Evolutionary conservation across 805 yeast species (phyloP).

Genomic region (Kodamaea nitidulidarum): DNA sequence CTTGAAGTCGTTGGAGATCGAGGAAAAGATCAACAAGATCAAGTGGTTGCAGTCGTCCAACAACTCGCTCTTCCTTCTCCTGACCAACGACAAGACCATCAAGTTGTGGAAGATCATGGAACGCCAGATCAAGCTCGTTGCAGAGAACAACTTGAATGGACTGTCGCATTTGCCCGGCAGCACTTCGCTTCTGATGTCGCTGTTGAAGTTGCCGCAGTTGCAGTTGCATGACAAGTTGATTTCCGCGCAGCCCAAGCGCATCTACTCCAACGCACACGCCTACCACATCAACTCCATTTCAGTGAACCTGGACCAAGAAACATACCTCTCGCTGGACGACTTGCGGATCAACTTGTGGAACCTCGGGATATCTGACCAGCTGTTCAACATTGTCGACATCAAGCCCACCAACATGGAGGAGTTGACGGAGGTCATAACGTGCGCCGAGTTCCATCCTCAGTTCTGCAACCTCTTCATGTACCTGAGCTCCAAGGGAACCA

Average conservation of each 20-base stretch:
- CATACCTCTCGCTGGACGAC: constrained; percentile 90
- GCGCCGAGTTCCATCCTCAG: constrained; percentile 92
- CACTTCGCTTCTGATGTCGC: constrained; percentile 27
- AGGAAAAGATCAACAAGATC: constrained; percentile 95
- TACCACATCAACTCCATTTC: constrained; percentile 96
- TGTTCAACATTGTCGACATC: constrained; percentile 95
- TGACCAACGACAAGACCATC: constrained; percentile 97
- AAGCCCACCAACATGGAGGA: constrained; percentile 99
- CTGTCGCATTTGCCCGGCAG: constrained; percentile 18
- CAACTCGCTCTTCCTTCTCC: constrained; percentile 82
- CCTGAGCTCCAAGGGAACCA: constrained; percentile 91
- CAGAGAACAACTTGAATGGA: constrained; percentile 71
- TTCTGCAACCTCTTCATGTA: constrained; percentile 94
- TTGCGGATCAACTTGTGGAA: constrained; percentile 95
- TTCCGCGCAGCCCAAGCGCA: constrained; percentile 88
- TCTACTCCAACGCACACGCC: constrained; percentile 95
- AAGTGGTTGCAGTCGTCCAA: constrained; percentile 91
- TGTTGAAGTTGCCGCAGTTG: constrained; percentile 77
- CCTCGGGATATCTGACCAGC: constrained; percentile 87
- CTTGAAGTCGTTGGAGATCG: constrained; percentile 91
- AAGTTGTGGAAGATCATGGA: constrained; percentile 96
- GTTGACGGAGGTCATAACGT: constrained; percentile 93
- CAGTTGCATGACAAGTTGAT: constrained; percentile 93
- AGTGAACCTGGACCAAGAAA: constrained; percentile 92
- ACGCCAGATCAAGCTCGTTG: constrained; percentile 84